Evolutionary conservation across 2,329 filamentous ascomycete genomes (phyloP).

Genomic region (Dothiorella sarmentorum): DNA sequence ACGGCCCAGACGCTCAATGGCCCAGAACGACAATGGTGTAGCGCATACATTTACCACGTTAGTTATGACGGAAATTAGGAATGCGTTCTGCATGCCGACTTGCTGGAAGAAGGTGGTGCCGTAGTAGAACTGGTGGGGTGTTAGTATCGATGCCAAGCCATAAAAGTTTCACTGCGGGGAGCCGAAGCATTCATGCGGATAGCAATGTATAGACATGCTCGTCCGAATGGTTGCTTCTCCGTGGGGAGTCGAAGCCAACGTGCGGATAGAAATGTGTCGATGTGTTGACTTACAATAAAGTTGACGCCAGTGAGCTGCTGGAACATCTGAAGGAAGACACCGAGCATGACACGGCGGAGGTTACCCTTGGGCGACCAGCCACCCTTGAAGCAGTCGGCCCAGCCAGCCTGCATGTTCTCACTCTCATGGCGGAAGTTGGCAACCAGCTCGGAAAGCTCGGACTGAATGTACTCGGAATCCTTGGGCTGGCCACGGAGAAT

Average conservation of each 20-base stretch:
- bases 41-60: conserved; percentile 84
- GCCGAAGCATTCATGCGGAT: no score
- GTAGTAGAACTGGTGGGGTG: conserved; percentile 36
- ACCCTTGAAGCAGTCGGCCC: conserved; percentile 63
- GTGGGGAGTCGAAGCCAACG: no score
- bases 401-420: conserved; percentile 54
- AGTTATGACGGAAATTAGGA: conserved; percentile 81
- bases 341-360: conserved; percentile 46
- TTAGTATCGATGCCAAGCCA: conserved; percentile 15
- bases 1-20: conserved; percentile 77
- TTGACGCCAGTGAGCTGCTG: conserved; percentile 75
- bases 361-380: conserved; percentile 52
- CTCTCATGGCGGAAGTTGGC: conserved; percentile 62
- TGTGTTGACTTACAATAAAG: conserved; percentile 64
- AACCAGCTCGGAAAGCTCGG: conserved; percentile 79
- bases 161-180: no score
- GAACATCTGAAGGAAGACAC: conserved; percentile 50
- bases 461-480: conserved; percentile 71
- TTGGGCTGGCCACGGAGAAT: conserved; percentile 70
- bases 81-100: conserved; percentile 70
- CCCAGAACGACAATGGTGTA: conserved; percentile 83
- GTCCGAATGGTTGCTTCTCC: no score
- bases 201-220: no score
- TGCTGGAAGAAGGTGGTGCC: conserved; percentile 81
- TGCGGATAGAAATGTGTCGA: no score